Evolutionary conservation across 2,329 filamentous ascomycete genomes (phyloP), one percentile per base, ranked within the genome.

Genomic region (Mariannaea sp.): DNA sequence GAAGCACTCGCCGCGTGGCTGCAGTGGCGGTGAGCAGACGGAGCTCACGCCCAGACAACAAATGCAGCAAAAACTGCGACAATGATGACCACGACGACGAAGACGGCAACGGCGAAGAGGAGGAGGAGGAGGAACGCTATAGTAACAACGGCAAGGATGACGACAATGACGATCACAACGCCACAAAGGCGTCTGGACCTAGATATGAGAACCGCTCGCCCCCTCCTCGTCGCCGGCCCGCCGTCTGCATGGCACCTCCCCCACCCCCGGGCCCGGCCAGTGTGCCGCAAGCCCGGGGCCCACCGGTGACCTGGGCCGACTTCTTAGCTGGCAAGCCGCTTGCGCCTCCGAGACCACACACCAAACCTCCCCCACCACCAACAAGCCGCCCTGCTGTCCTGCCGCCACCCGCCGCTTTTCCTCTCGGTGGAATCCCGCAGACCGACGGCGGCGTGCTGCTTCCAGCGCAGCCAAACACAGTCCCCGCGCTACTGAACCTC

Each of bases 401-500:
- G 19, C 12, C 16, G 8, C n/a, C n/a, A n/a, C n/a, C n/a, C n/a
- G n/a, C n/a, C n/a, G n/a, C n/a, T n/a, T n/a, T n/a, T n/a, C n/a
- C n/a, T n/a, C n/a, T n/a, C n/a, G n/a, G n/a, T n/a, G n/a, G n/a
- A n/a, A n/a, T n/a, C n/a, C n/a, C n/a, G n/a, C n/a, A n/a, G n/a
- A n/a, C n/a, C n/a, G n/a, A n/a, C n/a, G n/a, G n/a, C n/a, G n/a
- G n/a, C 22, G 22, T 5, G 16, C 14, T 17, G 14, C 33, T 7
- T 7, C 33, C 33, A 17, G n/a, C 33, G 7, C 4, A 9, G 14
- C 33, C 7, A 30, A 10, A 30, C 7, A 10, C 29, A 14, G 45
- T 48, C 44, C 35, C 67, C 36, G 61, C 69, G 7, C 57, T 67
- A 14, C 58, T 72, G 29, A 56, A 56, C 41, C 61, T 72, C 49